These are phyloP conservation scores for Chaetomium sp. DNA, from an alignment of 2,329 filamentous ascomycete species.

Conservation along the genomic window DNA sequence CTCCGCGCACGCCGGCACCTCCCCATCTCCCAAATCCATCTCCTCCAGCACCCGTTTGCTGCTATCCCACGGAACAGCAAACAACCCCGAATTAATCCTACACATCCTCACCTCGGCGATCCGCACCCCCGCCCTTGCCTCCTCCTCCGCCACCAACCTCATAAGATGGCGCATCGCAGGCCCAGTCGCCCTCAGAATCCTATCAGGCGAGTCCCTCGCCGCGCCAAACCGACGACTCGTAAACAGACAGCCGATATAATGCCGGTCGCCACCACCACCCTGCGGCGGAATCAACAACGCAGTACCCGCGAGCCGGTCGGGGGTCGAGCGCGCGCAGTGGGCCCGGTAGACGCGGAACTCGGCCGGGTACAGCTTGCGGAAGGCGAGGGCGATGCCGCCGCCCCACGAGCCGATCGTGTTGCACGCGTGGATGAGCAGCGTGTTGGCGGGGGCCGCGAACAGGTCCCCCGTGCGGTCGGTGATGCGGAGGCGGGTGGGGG, in stretches of 20 bases:
- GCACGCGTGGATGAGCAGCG: constrained; percentile 34
- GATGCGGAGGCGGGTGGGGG: constrained; percentile 14
- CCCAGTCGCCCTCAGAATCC: constrained; percentile 26
- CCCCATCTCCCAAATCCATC: constrained; percentile 24
- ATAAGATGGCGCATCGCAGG: constrained; percentile 31
- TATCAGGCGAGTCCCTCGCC: constrained; percentile 21
- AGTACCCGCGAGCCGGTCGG: constrained; percentile 26
- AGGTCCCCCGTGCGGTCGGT: constrained; percentile 26
- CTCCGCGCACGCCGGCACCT: constrained; percentile 25
- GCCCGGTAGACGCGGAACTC: constrained; percentile 27
- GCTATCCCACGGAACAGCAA: constrained; percentile 30
- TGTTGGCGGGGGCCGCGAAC: constrained; percentile 28
- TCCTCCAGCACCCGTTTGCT: constrained; percentile 25
- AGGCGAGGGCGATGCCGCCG: constrained; percentile 29
- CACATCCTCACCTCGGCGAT: constrained; percentile 33
- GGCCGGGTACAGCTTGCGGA: constrained; percentile 27
- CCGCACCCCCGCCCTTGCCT: background rate
- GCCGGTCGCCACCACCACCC: background rate
- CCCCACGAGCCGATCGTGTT: constrained; percentile 32
- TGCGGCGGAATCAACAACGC: constrained; percentile 31
- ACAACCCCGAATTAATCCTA: constrained; percentile 31
- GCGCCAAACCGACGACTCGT: constrained; percentile 24
- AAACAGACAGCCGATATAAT: constrained; percentile 32
- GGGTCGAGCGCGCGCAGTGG: constrained; percentile 25
- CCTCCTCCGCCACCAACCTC: constrained; percentile 24